Base-by-base conservation (phyloP, 1,284 basidiomycete genomes). In the Lignosus rhinocerotis region DNA sequence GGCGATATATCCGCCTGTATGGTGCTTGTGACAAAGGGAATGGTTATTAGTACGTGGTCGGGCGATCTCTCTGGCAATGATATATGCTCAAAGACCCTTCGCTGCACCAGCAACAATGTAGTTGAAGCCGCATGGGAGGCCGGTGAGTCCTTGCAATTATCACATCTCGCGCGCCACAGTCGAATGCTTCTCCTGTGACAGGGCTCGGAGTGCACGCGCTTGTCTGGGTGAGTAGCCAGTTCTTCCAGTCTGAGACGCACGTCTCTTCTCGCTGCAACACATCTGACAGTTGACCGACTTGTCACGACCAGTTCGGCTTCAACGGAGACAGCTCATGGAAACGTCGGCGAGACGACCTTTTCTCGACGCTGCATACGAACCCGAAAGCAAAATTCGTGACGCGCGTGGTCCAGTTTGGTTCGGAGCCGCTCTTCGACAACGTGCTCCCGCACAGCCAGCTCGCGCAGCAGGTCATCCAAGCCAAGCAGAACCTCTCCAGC, bases 1-100 rank as follows among this genome's bases (percentile, higher is more conserved):
- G 84, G 16, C 81, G 90, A 39, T 92, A 91, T 65, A 81, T 92
- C 32, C 85, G 90, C 19, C 69, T 92, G 36, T 92, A 92, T 61
- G 85, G 87, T 14, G 73, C 72, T 31, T 92, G 89, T 66, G 87
- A 90, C 62, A 72, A 76, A 25, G 25, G 25, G 3, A 58, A 72
- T 31, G 85, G 83, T 17, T 88, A 84, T 74, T 89, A 88, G 86
- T 86, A 62, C 65, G 83, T 51, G 2, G 33, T 17, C 36, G 21
- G 2, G 9, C 17, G 12, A 33, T 34, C 9, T 14, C 42, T 9
- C 33, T n/a, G 25, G 6, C 10, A 11, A 2, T 12, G 14, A 44
- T 17, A 1, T 10, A 19, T 19, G 21, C 47, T 48, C n/a, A 42
- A 34, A 31, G 6, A 38, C 12, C n/a, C 16, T 19, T 44, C 11